Evolutionary conservation across 768 basidiomycete species (phyloP).

Genomic region (Lactifluus piperatus): DNA sequence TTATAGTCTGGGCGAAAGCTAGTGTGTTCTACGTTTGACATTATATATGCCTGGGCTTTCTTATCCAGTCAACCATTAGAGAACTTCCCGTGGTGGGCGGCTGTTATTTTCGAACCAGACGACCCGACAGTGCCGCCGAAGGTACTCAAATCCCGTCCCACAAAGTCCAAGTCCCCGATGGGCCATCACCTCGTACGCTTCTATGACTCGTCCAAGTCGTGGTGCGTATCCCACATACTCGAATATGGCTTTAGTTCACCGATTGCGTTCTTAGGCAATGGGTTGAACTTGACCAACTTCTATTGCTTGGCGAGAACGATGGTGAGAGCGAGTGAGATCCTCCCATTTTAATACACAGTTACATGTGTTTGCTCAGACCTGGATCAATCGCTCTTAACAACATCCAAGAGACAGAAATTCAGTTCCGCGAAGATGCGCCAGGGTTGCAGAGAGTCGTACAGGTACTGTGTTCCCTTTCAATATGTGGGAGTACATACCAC

Average conservation of each 20-base stretch:
- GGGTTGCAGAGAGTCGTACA: constrained; percentile 53
- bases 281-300: constrained; percentile 46
- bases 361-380: constrained; percentile 37
- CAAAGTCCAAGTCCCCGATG: constrained; percentile 29
- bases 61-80: constrained; percentile 30
- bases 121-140: constrained; percentile 37
- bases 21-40: constrained; percentile 33
- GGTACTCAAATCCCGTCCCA: constrained; percentile 28
- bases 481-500: background rate
- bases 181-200: constrained; percentile 67
- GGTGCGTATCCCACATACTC: constrained; percentile 33
- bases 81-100: constrained; percentile 85
- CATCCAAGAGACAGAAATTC: constrained; percentile 50
- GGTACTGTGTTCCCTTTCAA: constrained; percentile 28
- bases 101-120: constrained; percentile 59
- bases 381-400: constrained; percentile 53
- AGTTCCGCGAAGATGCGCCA: constrained; percentile 42
- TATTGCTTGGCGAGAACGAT: constrained; percentile 57
- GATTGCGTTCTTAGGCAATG: constrained; percentile 43
- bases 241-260: background rate
- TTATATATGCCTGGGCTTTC: background rate
- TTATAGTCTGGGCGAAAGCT: constrained; percentile 77
- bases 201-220: constrained; percentile 58
- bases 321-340: constrained; percentile 36
- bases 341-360: background rate